Evolutionary conservation across 2,329 filamentous ascomycete genomes (phyloP).

Genomic region (Cladosporium phlei): DNA sequence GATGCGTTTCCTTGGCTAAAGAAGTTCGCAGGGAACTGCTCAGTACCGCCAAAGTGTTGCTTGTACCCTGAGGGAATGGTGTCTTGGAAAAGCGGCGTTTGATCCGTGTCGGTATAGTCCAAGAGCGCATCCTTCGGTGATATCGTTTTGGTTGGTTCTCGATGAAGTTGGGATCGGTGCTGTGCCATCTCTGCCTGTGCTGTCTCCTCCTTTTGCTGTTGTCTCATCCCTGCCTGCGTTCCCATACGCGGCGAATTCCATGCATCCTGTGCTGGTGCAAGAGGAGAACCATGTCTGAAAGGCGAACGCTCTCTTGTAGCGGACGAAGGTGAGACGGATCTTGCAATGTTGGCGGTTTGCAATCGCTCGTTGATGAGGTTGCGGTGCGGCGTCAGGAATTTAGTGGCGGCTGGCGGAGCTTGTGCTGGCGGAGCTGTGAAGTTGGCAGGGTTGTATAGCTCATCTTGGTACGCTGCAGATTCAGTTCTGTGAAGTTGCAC

Average conservation of each 20-base stretch:
- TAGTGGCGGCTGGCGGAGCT: constrained; percentile 56
- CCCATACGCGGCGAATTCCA: constrained; percentile 45
- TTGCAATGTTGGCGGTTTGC: constrained; percentile 70
- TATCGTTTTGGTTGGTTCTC: constrained; percentile 66
- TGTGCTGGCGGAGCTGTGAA: constrained; percentile 54
- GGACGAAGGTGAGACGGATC: constrained; percentile 52
- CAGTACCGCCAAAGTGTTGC: constrained; percentile 29
- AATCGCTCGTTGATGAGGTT: constrained; percentile 69
- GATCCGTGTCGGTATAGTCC: constrained; percentile 74
- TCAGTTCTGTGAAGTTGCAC: constrained; percentile 68
- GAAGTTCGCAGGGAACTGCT: constrained; percentile 42
- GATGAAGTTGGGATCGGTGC: constrained; percentile 27
- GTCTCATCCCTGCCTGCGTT: constrained; percentile 56
- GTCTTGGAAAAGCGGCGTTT: constrained; percentile 70
- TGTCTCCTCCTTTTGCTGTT: constrained; percentile 57
- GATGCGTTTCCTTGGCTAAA: constrained; percentile 40
- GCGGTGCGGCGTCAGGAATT: constrained; percentile 48
- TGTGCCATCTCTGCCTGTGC: constrained; percentile 43
- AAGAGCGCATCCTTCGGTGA: constrained; percentile 89
- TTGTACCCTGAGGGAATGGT: constrained; percentile 32
- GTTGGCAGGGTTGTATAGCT: constrained; percentile 72
- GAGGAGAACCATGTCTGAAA: constrained; percentile 63
- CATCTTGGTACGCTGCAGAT: constrained; percentile 78
- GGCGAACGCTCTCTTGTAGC: constrained; percentile 68
- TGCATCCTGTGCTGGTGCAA: constrained; percentile 37